Conservation (phyloP, 192 early-diverging fungal genomes). For the Rhizophagus prolifer region DNA sequence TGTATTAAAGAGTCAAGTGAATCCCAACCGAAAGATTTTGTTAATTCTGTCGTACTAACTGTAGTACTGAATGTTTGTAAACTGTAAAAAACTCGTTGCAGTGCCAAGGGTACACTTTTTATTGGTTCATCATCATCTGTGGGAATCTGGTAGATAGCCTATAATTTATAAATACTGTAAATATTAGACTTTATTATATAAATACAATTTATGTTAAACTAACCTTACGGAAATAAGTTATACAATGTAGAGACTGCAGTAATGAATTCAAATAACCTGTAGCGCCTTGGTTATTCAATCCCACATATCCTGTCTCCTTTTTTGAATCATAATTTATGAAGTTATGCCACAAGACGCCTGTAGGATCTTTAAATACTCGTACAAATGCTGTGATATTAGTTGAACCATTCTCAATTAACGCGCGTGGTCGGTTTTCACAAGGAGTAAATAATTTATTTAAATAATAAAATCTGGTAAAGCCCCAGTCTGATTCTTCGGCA, state of each 20-base stretch:
- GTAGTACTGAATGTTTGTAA: constrained; percentile 68
- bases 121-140: constrained; percentile 84
- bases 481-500: constrained; percentile 88
- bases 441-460: constrained; percentile 44
- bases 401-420: constrained; percentile 69
- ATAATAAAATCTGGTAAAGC: constrained; percentile 80
- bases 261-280: constrained; percentile 99
- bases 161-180: neutral
- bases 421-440: constrained; percentile 40
- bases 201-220: neutral
- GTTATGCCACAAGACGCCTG: constrained; percentile 94
- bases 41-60: constrained; percentile 93
- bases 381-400: constrained; percentile 72
- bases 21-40: constrained; percentile 95
- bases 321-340: constrained; percentile 92
- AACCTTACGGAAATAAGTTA: constrained; percentile 84
- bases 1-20: constrained; percentile 87
- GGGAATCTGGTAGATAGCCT: constrained; percentile 88
- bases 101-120: constrained; percentile 83
- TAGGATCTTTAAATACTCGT: constrained; percentile 79
- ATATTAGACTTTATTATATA: neutral
- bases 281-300: constrained; percentile 95
- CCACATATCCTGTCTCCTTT: constrained; percentile 87
- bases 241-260: constrained; percentile 93
- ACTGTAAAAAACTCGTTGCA: constrained; percentile 95